Conservation (phyloP, 768 basidiomycete species). For the Coprinellus aureogranulatus region DNA sequence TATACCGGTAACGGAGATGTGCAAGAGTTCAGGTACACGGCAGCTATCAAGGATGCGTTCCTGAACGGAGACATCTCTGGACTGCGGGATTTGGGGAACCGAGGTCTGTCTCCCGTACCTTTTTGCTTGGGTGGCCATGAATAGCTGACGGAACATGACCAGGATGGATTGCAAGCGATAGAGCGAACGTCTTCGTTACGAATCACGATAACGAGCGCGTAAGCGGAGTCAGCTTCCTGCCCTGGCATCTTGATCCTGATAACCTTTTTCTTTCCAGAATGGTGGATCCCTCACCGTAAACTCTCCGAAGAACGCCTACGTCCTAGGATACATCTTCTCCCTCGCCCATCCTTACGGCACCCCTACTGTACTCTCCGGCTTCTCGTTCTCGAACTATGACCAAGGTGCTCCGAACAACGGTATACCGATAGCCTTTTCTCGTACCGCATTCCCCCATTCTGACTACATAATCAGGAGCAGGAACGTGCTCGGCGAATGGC, state of each 20-base stretch:
- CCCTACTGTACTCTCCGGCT: constrained; percentile 62
- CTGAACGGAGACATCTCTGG: constrained; percentile 46
- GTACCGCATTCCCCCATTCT: neutral
- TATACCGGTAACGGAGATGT: constrained; percentile 62
- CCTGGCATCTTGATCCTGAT: neutral
- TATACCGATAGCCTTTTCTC: constrained; percentile 6
- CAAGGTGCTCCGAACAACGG: constrained; percentile 62
- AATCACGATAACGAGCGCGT: constrained; percentile 72
- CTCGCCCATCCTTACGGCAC: constrained; percentile 68
- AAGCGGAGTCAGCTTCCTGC: constrained; percentile 6
- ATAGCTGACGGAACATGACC: no score
- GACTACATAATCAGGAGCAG: constrained; percentile 30
- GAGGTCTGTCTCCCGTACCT: constrained; percentile 30
- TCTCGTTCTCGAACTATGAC: constrained; percentile 48
- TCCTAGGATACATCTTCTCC: constrained; percentile 58
- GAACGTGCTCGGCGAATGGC: constrained; percentile 48
- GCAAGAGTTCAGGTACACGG: constrained; percentile 71
- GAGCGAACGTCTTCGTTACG: constrained; percentile 63
- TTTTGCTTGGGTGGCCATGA: neutral
- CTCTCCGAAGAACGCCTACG: constrained; percentile 65
- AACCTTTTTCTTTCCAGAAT: constrained; percentile 29
- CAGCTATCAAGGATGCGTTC: constrained; percentile 51
- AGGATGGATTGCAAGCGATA: constrained; percentile 51
- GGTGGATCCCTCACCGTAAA: constrained; percentile 54
- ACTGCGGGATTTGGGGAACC: constrained; percentile 50